Base-by-base conservation (phyloP, 1,139 yeast species). In the Hansenula sp. region DNA sequence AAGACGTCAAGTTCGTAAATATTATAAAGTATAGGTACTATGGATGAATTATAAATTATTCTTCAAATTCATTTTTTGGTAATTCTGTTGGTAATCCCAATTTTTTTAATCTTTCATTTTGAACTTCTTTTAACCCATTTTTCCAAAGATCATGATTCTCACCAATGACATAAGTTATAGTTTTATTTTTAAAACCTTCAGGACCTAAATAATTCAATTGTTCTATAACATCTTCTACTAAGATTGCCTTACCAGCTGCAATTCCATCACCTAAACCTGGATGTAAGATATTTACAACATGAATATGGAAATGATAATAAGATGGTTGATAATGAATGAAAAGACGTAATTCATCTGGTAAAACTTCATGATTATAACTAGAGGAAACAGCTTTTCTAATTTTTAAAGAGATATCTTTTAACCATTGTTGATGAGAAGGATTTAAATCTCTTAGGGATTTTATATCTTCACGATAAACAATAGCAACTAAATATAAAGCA, bases 241-340 rank as follows among this genome's bases (percentile, higher is more conserved):
- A 63, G 17, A 88, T 69, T 1, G 97, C 96, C 53, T 84, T 85
- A 1, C 97, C 97, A 11, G 77, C 79, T 13, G 78, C 68, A 37
- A 81, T 74, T 3, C 90, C 85, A 45, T 76, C 77, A 8, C 89
- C 92, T 37, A 82, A 58, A 1, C 95, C 95, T 1, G 81, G 78
- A 50, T 85, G 86, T 20, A 65, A 70, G 8, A 85, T 70, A 52
- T 83, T 84, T 20, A 89, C 95, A n/a, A 86, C 81, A 57, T 92
- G 98, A 29, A 92, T 73, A 59, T 92, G 98, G 68, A 92, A 82
- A 57, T 92, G 97, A 57, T 92, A 92, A 60, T 92, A 92, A 0
- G 96, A 86, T 0, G 99, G 99, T 48, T 90, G 97, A 60, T 92
- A 89, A 60, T 89, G 97, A 39, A 89, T 72, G 57, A 83, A 90